These are phyloP conservation scores for Plasmodium chabaudi DNA, from an alignment of 169 alveolate genomes.

Conservation along the genomic window DNA sequence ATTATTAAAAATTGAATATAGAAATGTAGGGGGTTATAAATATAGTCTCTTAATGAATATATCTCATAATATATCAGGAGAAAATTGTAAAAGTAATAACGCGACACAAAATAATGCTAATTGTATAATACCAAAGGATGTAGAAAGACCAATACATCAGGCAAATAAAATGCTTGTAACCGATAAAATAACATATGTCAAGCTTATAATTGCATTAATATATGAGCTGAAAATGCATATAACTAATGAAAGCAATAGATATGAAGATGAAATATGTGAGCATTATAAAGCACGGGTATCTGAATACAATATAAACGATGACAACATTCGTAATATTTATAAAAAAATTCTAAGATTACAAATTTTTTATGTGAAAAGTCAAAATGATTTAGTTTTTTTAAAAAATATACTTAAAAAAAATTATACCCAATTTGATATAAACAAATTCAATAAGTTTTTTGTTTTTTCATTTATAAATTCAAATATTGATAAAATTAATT, in stretches of 20 bases:
- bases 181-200: slow-evolving; percentile 20
- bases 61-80: not conserved
- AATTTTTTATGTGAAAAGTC: slow-evolving; percentile 27
- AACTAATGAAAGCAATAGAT: not conserved
- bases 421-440: slow-evolving; percentile 14
- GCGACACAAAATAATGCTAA: not conserved
- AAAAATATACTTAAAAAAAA: slow-evolving; percentile 49
- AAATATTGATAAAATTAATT: slow-evolving; percentile 63
- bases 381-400: slow-evolving; percentile 22
- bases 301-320: not conserved
- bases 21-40: not conserved
- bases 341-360: slow-evolving; percentile 59
- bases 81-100: not conserved
- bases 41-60: not conserved
- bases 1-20: slow-evolving; percentile 31
- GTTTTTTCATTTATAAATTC: slow-evolving; percentile 68
- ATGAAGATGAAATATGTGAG: not conserved
- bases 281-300: not conserved
- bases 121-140: not conserved
- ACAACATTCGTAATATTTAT: slow-evolving; percentile 41
- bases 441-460: slow-evolving; percentile 35
- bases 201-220: slow-evolving; percentile 36
- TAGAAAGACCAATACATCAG: not conserved
- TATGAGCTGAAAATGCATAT: slow-evolving; percentile 61
- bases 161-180: slow-evolving; percentile 8